A percentile compares a stretch with the other conserved stretches of the same genome.
phyloP scores from a whole-genome alignment of 2,329 filamentous ascomycete genomes.

The Penicillium freii region DNA sequence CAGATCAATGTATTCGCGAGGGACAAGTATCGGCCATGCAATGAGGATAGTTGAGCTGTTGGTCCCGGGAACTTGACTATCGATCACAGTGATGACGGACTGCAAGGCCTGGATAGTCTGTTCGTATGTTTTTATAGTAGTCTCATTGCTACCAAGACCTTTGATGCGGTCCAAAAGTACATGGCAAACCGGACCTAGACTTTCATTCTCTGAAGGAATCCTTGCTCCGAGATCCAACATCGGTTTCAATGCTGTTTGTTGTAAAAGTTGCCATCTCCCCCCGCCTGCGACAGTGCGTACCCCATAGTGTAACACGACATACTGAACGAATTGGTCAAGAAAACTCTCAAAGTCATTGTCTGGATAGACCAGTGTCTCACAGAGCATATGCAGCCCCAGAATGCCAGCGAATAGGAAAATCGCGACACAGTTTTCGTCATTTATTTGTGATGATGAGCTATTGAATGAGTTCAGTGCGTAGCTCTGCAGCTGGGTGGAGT shows the following conservation, averaged over 20 bases:
- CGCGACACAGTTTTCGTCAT: slow-evolving; percentile 18
- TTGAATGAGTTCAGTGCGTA: slow-evolving; percentile 23
- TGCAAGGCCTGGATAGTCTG: slow-evolving; percentile 13
- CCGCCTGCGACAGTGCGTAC: slow-evolving; percentile 19
- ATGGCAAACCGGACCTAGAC: slow-evolving; percentile 5
- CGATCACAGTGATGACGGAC: slow-evolving; percentile 1
- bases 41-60: background rate
- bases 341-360: slow-evolving; percentile 39
- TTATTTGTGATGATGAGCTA: slow-evolving; percentile 4
- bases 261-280: slow-evolving; percentile 16
- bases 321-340: slow-evolving; percentile 28
- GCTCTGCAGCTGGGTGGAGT: slow-evolving; percentile 40
- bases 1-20: slow-evolving; percentile 29
- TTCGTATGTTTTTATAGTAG: slow-evolving; percentile 4
- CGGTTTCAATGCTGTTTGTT: slow-evolving; percentile 13
- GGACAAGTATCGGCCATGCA: slow-evolving; percentile 32
- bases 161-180: slow-evolving; percentile 11
- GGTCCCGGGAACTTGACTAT: background rate
- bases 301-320: slow-evolving; percentile 28
- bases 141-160: slow-evolving; percentile 1
- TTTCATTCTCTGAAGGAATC: slow-evolving; percentile 1
- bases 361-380: slow-evolving; percentile 47
- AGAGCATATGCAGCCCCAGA: slow-evolving; percentile 44
- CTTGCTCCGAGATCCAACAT: background rate
- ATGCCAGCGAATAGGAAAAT: slow-evolving; percentile 24